phyloP scores from a whole-genome alignment of 768 basidiomycete genomes.

The Russula vinacea region DNA sequence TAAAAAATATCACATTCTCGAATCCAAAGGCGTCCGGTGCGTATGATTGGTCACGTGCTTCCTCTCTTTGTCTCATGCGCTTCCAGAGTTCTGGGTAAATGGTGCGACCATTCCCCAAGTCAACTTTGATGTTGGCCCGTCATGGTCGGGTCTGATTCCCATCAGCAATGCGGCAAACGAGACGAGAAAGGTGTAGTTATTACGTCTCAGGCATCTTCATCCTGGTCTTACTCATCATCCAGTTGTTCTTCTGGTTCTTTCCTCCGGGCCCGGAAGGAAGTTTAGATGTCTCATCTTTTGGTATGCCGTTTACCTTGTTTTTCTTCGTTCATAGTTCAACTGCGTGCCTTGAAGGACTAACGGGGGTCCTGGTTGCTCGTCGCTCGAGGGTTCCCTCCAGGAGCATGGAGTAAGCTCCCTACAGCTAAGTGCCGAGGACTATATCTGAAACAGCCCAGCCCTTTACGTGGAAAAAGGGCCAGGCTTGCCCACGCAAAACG shows the following conservation, averaged over 20 bases:
- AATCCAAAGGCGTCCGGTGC: conserved; percentile 64
- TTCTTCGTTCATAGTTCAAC: neutral
- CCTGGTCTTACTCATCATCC: neutral
- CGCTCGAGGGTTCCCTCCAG: conserved; percentile 67
- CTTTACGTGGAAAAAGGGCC: conserved; percentile 57
- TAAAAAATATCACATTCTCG: conserved; percentile 66
- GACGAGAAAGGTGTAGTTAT: conserved; percentile 55
- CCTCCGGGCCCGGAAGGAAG: conserved; percentile 72
- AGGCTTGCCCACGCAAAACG: conserved; percentile 61
- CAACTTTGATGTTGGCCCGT: conserved; percentile 70
- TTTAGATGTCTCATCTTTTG: conserved; percentile 70
- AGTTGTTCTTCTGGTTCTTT: conserved; percentile 87
- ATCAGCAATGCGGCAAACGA: conserved; percentile 55
- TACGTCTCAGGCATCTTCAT: neutral
- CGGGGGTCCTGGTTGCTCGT: conserved; percentile 78
- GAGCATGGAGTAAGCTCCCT: conserved; percentile 63
- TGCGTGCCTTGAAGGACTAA: conserved; percentile 54
- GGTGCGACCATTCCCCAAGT: conserved; percentile 64
- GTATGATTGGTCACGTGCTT: too few relatives aligned
- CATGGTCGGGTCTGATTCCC: conserved; percentile 71
- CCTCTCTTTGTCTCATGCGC: neutral
- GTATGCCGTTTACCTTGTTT: conserved; percentile 35
- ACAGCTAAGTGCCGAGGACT: neutral
- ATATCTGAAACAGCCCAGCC: conserved; percentile 44
- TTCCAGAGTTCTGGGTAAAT: conserved; percentile 65